Conservation (phyloP, 768 basidiomycete genomes). For the Leucogyrophana mollusca region DNA sequence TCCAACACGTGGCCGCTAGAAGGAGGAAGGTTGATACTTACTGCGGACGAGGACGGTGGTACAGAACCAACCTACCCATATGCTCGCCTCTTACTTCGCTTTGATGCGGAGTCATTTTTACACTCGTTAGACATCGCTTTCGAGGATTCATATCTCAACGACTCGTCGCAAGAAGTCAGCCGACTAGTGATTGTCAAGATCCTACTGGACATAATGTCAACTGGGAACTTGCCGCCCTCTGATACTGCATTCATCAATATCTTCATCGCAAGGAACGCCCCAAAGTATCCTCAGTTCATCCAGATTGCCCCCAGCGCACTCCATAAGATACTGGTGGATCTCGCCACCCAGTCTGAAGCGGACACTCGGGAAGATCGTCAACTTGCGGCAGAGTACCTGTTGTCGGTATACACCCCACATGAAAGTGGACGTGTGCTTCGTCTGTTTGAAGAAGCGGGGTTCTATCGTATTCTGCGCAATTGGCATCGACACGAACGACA, state of each 20-base stretch:
- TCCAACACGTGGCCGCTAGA: constrained; percentile 80
- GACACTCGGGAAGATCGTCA: constrained; percentile 92
- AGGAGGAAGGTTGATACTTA: constrained; percentile 71
- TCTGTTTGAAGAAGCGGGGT: constrained; percentile 80
- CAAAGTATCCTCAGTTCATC: constrained; percentile 92
- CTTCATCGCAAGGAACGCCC: constrained; percentile 93
- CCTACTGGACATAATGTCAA: constrained; percentile 72
- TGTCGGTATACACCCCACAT: constrained; percentile 88
- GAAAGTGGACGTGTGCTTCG: constrained; percentile 63
- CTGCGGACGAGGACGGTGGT: constrained; percentile 71
- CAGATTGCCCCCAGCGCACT: constrained; percentile 64
- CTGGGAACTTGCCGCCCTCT: constrained; percentile 48
- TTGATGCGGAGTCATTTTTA: constrained; percentile 92
- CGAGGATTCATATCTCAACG: constrained; percentile 89
- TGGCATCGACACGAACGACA: constrained; percentile 74
- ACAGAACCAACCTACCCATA: constrained; percentile 90
- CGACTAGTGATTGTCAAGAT: constrained; percentile 84
- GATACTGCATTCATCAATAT: constrained; percentile 89
- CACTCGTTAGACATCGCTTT: constrained; percentile 94
- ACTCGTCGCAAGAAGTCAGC: constrained; percentile 60
- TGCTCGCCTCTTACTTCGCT: constrained; percentile 74
- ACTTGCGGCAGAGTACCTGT: constrained; percentile 88
- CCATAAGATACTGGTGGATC: constrained; percentile 72
- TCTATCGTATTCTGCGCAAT: constrained; percentile 85
- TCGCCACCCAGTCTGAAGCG: constrained; percentile 72